A percentile compares a stretch with the other conserved stretches of the same genome.
phyloP scores from a whole-genome alignment of 495 filamentous ascomycete species.

The Podospora australis region DNA sequence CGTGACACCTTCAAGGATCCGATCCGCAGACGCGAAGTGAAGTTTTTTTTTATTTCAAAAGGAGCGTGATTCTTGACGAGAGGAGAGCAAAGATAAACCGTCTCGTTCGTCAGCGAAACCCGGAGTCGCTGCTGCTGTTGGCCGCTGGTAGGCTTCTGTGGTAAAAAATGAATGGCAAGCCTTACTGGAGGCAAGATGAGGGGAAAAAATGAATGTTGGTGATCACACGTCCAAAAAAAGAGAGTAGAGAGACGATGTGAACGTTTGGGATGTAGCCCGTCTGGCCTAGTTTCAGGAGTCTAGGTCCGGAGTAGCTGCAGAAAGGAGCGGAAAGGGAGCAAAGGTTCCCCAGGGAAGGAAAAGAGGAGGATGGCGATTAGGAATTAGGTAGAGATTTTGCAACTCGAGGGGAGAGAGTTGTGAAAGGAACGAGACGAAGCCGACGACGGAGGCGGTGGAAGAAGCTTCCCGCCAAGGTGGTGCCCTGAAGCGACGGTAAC shows the following conservation, averaged over 20 bases:
- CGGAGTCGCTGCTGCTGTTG: too few relatives aligned
- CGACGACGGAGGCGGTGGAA: conserved; percentile 2
- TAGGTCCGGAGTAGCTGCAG: conserved; percentile 3
- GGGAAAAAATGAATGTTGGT: conserved; percentile 29
- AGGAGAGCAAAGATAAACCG: too few relatives aligned
- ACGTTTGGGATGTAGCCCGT: conserved; percentile 20
- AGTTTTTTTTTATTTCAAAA: too few relatives aligned
- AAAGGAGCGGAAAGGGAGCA: conserved; percentile 17
- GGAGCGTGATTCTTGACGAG: too few relatives aligned
- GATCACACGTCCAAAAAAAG: conserved; percentile 35
- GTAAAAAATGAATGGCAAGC: conserved; percentile 40
- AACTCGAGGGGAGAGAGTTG: background rate
- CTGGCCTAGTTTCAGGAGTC: conserved; percentile 11
- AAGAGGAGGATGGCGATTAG: conserved; percentile 12
- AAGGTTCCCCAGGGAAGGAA: conserved; percentile 3
- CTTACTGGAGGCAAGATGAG: conserved; percentile 36
- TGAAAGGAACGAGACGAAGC: too few relatives aligned
- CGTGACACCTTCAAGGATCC: too few relatives aligned
- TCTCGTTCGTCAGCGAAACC: too few relatives aligned
- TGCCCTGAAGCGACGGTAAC: conserved; percentile 12
- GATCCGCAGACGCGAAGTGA: too few relatives aligned
- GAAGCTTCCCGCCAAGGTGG: conserved; percentile 3
- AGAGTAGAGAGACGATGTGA: conserved; percentile 24
- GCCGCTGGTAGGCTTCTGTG: conserved; percentile 2
- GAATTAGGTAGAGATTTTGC: conserved; percentile 20